Conservation (phyloP, 2,329 filamentous ascomycete genomes). For the Diaporthe sp. region DNA sequence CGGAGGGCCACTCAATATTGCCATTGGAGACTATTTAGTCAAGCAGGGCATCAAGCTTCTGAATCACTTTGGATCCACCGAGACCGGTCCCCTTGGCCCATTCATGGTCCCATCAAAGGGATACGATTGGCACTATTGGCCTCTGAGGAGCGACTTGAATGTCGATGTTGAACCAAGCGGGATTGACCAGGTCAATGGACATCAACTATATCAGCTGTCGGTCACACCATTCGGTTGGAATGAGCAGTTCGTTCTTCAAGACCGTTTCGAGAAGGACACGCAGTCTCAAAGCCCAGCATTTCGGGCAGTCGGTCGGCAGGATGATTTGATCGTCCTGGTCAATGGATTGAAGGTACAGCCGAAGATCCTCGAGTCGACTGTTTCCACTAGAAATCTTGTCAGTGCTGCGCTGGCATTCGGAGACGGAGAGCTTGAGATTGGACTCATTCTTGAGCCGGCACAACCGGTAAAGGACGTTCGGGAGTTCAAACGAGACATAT, state of each 20-base stretch:
- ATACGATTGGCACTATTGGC: conserved; percentile 1
- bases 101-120: neutral
- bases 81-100: neutral
- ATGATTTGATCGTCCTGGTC: conserved; percentile 1
- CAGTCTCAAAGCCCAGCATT: neutral
- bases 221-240: neutral
- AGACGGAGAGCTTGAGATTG: neutral
- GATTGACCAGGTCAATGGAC: neutral
- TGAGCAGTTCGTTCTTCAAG: neutral
- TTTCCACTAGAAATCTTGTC: neutral
- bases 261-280: neutral
- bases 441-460: neutral
- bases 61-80: conserved; percentile 11
- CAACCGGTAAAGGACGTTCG: neutral
- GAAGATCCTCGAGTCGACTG: neutral
- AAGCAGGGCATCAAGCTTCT: conserved; percentile 11
- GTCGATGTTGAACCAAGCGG: neutral
- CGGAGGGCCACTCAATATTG: neutral
- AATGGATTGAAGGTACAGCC: conserved; percentile 11
- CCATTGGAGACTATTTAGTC: neutral
- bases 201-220: neutral
- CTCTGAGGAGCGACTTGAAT: neutral
- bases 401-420: neutral
- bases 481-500: neutral
- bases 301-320: neutral